phyloP scores from a whole-genome alignment of 176 grass and related monocot genomes.

The Sorghum bicolor region Sorghum_bicolor_NCBIv3 NC_012879.2:17960001-17960500 shows the following conservation, averaged over 20 bases:
- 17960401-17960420: conserved; percentile 37
- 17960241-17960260: conserved; percentile 49
- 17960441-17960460: no score
- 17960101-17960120: no score
- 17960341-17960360: conserved; percentile 43
- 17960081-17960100: no score
- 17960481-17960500: not conserved
- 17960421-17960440: not conserved
- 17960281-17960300: conserved; percentile 21
- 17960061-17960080: not conserved
- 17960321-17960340: conserved; percentile 13
- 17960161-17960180: not conserved
- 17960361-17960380: conserved; percentile 62
- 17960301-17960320: not conserved
- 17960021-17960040: conserved; percentile 51
- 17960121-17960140: not conserved
- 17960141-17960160: not conserved
- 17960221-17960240: conserved; percentile 35
- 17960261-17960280: conserved; percentile 47
- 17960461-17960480: not conserved
- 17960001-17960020: conserved; percentile 53
- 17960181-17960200: no score
- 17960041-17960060: not conserved
- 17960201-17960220: conserved; percentile 37
- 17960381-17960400: conserved; percentile 48